Evolutionary conservation across 2,329 filamentous ascomycete genomes (phyloP), one percentile per base, ranked within the genome.

Genomic region (Diaporthe humulicola): DNA sequence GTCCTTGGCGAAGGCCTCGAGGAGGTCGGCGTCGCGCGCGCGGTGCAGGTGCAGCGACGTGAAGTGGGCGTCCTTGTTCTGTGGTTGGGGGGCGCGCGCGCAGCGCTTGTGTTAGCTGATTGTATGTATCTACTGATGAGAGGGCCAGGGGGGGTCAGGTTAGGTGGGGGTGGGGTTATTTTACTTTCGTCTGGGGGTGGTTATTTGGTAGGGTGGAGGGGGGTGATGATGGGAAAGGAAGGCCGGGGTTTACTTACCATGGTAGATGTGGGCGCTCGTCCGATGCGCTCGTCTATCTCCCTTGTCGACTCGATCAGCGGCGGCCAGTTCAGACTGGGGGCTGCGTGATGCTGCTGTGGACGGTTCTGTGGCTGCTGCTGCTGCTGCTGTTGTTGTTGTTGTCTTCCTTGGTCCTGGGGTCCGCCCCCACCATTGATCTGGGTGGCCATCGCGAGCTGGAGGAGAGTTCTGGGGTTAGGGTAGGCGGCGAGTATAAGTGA

Each of bases 21-120:
- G 93, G 76, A 95, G 90, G 84, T 96, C 94, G 72, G 93, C 93
- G 84, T 95, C 90, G 81, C 91, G 90, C 40, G 93, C 86, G 71
- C 88, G 87, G 83, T 92, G 92, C 86, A 96, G 92, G 87, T 96
- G 94, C 76, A 96, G 85, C 82, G 94, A 91, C 30, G 93, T 96
- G 85, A 92, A 91, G 83, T 87, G 88, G 14, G 93, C 92, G 87
- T 97, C 94, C 86, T 95, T 95, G 80, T 91, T 91, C 90, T 91
- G 85, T 0, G 38, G 30, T 12, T n/a, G n/a, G n/a, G n/a, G n/a
- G 50, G 48, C 19, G 57, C 0, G 36, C 6, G 36, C 8, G 30
- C n/a, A n/a, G n/a, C 3, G 50, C 8, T 33, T 57, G 57, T 61
- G 58, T 61, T 28, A 30, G 38, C 33, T 52, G n/a, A n/a, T 30